phyloP scores from a whole-genome alignment of 495 filamentous ascomycete species.

The Aspergillus affinis region DNA sequence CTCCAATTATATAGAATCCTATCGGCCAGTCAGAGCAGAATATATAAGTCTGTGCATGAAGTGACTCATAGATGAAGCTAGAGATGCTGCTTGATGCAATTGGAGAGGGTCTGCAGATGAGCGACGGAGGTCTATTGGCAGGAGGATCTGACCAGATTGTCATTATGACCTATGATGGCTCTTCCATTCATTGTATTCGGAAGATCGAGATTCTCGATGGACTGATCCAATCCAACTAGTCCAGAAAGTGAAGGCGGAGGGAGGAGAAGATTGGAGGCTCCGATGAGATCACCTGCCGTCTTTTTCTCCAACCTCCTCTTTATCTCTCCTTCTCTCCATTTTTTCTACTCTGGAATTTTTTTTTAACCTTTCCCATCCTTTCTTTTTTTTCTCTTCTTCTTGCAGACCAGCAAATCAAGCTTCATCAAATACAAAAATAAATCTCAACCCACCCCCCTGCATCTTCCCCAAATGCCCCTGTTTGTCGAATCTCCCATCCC shows the following conservation, averaged over 20 bases:
- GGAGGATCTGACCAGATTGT: too few relatives aligned
- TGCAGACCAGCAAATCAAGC: constrained; percentile 8
- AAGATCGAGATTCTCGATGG: too few relatives aligned
- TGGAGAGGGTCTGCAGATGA: not conserved
- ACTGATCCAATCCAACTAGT: too few relatives aligned
- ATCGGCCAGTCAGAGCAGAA: not conserved
- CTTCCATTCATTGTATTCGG: too few relatives aligned
- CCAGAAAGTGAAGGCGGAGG: not conserved
- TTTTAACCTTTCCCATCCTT: constrained; percentile 7
- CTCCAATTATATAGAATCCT: not conserved
- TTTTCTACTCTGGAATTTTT: constrained; percentile 12
- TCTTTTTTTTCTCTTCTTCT: not conserved
- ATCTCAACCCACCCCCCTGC: constrained; percentile 31
- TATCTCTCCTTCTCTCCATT: too few relatives aligned
- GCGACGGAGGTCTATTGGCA: too few relatives aligned
- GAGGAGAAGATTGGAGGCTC: too few relatives aligned
- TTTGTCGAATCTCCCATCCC: constrained; percentile 52
- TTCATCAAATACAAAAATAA: constrained; percentile 8
- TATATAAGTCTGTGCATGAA: not conserved
- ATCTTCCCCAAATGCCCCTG: constrained; percentile 48
- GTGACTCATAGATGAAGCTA: not conserved
- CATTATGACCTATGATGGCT: too few relatives aligned
- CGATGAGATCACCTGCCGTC: not conserved
- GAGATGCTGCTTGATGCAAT: not conserved
- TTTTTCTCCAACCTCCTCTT: constrained; percentile 4